phyloP scores from a whole-genome alignment of 2,329 filamentous ascomycete genomes.

The Neonectria ditissima region DNA sequence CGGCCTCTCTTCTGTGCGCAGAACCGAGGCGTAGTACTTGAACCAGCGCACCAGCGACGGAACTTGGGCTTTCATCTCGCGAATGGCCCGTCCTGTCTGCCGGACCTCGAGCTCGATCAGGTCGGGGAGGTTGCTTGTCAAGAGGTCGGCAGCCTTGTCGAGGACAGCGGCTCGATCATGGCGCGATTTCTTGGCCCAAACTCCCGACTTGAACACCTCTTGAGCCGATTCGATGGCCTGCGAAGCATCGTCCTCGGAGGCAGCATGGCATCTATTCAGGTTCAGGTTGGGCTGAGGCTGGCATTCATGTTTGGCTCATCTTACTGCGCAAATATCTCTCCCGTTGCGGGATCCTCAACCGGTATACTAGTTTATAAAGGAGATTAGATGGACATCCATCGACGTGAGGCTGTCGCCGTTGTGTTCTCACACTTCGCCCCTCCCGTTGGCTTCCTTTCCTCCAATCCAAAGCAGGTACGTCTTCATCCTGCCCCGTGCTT shows the following conservation, averaged over 20 bases:
- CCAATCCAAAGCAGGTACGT: constrained; percentile 41
- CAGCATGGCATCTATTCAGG: constrained; percentile 44
- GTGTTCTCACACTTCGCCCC: constrained; percentile 59
- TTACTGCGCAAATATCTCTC: constrained; percentile 64
- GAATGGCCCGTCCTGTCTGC: constrained; percentile 75
- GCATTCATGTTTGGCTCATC: constrained; percentile 26
- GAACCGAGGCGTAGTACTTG: constrained; percentile 75
- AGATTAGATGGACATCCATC: not conserved
- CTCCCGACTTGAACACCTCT: constrained; percentile 72
- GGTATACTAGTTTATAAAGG: constrained; percentile 55
- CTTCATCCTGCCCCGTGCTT: constrained; percentile 1
- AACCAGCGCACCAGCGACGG: constrained; percentile 76
- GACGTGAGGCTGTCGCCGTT: constrained; percentile 17
- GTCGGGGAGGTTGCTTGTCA: constrained; percentile 63
- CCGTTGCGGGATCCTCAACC: constrained; percentile 65
- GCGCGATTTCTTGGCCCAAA: constrained; percentile 72
- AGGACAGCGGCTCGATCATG: constrained; percentile 72
- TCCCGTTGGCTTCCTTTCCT: constrained; percentile 48
- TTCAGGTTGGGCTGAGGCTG: not conserved
- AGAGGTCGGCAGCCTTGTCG: constrained; percentile 67
- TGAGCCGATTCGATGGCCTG: constrained; percentile 61
- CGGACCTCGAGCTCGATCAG: constrained; percentile 73
- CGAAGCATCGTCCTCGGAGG: constrained; percentile 46
- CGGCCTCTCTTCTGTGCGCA: constrained; percentile 74
- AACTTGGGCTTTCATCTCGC: constrained; percentile 78